Conservation (phyloP, 371 early-diverging fungal genomes). For the Circinella umbellata region DNA sequence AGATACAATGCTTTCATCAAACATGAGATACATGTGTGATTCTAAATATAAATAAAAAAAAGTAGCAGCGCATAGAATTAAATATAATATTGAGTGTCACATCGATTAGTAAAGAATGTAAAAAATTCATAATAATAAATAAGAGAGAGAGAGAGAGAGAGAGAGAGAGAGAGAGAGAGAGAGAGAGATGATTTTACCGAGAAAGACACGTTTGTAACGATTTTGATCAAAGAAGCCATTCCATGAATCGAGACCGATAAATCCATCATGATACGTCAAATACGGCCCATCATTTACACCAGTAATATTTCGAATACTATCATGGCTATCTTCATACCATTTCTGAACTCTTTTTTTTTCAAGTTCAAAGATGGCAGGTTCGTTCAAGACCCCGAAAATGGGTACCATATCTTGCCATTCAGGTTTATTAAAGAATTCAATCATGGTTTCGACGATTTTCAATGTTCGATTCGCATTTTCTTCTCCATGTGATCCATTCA, state of each 20-base stretch:
- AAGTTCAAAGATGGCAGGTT: constrained; percentile 40
- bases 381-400: constrained; percentile 58
- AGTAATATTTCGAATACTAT: constrained; percentile 32
- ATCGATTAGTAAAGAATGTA: no score
- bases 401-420: constrained; percentile 58
- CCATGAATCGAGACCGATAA: constrained; percentile 37
- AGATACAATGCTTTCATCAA: constrained; percentile 17
- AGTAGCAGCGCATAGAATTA: background rate
- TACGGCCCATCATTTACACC: constrained; percentile 34
- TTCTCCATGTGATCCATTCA: constrained; percentile 44
- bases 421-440: constrained; percentile 43
- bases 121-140: background rate
- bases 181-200: constrained; percentile 11
- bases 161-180: background rate
- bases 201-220: constrained; percentile 30
- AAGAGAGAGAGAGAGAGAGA: background rate
- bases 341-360: constrained; percentile 21
- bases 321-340: constrained; percentile 42
- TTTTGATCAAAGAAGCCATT: constrained; percentile 38
- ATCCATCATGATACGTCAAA: constrained; percentile 52
- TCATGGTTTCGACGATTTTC: constrained; percentile 43
- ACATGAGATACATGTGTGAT: constrained; percentile 26
- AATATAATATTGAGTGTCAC: no score
- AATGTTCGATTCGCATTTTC: constrained; percentile 39
- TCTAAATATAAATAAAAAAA: constrained; percentile 2